Conservation (phyloP, 139 green algal species). For the Coelastrella sp. region DNA sequence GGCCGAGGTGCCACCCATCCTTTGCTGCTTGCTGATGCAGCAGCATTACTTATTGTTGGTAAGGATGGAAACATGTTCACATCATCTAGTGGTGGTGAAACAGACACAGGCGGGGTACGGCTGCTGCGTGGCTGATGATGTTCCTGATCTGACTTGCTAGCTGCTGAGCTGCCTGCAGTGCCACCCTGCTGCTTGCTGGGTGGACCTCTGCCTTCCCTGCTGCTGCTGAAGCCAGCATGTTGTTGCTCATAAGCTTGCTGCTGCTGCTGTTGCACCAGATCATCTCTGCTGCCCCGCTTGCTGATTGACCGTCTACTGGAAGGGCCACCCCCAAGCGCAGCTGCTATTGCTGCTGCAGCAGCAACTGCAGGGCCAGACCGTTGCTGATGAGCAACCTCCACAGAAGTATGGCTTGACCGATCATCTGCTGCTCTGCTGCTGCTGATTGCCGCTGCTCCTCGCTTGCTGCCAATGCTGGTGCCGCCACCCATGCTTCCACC, state of each 20-base stretch:
- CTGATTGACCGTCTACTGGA: neutral
- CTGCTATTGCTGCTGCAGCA: conserved; percentile 25
- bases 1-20: neutral
- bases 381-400: neutral
- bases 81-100: conserved; percentile 4
- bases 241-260: neutral
- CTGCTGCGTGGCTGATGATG: neutral
- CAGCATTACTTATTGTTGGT: neutral
- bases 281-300: neutral
- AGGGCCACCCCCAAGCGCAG: neutral
- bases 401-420: neutral
- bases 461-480: neutral
- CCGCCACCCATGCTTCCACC: neutral
- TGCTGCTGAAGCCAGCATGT: neutral
- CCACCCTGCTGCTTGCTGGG: neutral
- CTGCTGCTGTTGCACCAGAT: conserved; percentile 15
- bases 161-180: neutral
- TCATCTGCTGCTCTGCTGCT: conserved; percentile 6
- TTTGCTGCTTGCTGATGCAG: neutral
- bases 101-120: neutral
- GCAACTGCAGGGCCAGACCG: neutral
- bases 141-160: neutral
- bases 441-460: neutral
- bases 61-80: neutral
- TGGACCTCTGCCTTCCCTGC: neutral